Evolutionary conservation across 164 flowering plant genomes (phyloP).

Genomic region (grape (Vitis vinifera)): ASM3070453v1 NC_081822.1:31304001-31304500

Average conservation of each 20-base stretch:
- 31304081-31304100: constrained; percentile 26
- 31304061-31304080: constrained; percentile 65
- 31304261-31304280: constrained; percentile 14
- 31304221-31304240: constrained; percentile 62
- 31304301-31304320: constrained; percentile 55
- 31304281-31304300: constrained; percentile 26
- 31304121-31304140: constrained; percentile 53
- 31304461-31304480: constrained; percentile 40
- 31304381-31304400: constrained; percentile 52
- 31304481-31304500: constrained; percentile 56
- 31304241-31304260: constrained; percentile 56
- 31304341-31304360: constrained; percentile 49
- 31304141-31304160: constrained; percentile 32
- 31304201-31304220: constrained; percentile 37
- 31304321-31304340: constrained; percentile 46
- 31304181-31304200: constrained; percentile 16
- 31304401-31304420: constrained; percentile 10
- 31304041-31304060: constrained; percentile 29
- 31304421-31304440: constrained; percentile 65
- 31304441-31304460: constrained; percentile 26
- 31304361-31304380: constrained; percentile 35
- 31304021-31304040: constrained; percentile 66
- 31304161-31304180: background rate
- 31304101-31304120: constrained; percentile 62
- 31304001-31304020: constrained; percentile 55